A percentile compares a stretch with the other conserved stretches of the same genome.
Evolutionary conservation across 2,329 filamentous ascomycete species (phyloP).

Genomic region (Apiospora aurea): DNA sequence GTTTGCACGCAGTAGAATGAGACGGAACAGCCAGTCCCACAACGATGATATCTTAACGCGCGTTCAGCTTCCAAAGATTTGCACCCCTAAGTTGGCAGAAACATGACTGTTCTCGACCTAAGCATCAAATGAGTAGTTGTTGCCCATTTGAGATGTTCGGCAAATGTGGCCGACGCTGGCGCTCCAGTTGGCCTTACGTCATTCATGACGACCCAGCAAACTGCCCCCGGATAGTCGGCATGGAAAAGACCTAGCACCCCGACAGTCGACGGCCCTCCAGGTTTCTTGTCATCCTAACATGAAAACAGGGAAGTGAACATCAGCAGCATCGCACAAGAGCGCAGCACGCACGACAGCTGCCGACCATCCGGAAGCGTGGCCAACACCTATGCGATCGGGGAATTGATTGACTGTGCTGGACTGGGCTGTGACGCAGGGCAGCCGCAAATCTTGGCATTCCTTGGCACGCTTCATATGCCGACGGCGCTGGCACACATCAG

Average conservation of each 20-base stretch:
- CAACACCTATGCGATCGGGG: neutral
- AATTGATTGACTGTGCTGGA: neutral
- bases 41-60: neutral
- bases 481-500: neutral
- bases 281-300: neutral
- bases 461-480: neutral
- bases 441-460: constrained; percentile 31
- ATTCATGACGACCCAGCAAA: constrained; percentile 8
- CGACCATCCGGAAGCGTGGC: neutral
- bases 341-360: neutral
- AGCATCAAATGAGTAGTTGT: neutral
- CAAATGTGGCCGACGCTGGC: neutral
- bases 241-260: neutral
- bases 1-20: neutral
- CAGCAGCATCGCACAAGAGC: neutral
- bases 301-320: neutral
- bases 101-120: neutral
- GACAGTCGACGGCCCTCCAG: neutral
- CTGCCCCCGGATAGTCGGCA: neutral
- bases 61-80: neutral
- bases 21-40: neutral
- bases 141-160: neutral
- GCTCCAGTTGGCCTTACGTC: constrained; percentile 2
- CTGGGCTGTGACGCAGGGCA: constrained; percentile 26
- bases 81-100: neutral